Evolutionary conservation across 2,329 filamentous ascomycete species (phyloP).

Genomic region (Metarhizium album): DNA sequence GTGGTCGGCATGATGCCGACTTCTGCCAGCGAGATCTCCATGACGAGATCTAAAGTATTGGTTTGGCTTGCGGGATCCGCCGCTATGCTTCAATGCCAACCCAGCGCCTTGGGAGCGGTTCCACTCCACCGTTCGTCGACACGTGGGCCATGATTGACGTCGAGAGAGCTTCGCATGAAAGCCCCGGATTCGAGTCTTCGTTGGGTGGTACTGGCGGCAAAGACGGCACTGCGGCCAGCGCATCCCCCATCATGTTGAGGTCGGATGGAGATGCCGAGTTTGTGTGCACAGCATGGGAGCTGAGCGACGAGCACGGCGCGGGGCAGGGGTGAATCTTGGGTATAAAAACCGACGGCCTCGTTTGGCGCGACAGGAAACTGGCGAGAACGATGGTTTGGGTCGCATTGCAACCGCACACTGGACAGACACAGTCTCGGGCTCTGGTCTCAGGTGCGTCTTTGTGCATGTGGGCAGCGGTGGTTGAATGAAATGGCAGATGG

Average conservation of each 20-base stretch:
- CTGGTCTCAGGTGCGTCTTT: background rate
- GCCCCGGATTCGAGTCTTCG: background rate
- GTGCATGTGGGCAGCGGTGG: background rate
- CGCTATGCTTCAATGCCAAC: background rate
- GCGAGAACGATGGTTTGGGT: background rate
- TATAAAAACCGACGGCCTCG: background rate
- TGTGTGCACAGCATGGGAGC: conserved; percentile 5
- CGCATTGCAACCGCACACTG: background rate
- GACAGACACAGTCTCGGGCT: background rate
- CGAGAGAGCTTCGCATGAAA: background rate
- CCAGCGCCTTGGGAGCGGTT: background rate
- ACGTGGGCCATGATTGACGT: background rate
- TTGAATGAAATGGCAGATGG: background rate
- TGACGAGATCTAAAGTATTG: background rate
- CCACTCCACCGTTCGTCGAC: background rate
- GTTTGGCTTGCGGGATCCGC: conserved; percentile 4
- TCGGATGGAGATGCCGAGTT: conserved; percentile 3
- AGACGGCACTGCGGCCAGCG: no score
- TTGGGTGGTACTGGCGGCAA: background rate
- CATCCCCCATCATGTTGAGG: background rate
- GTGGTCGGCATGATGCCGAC: background rate
- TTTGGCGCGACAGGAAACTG: background rate
- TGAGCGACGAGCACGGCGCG: background rate
- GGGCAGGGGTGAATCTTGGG: background rate
- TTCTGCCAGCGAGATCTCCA: background rate